phyloP scores from a whole-genome alignment of 345 rosid species.

The Boechera divaricarpa region DNA sequence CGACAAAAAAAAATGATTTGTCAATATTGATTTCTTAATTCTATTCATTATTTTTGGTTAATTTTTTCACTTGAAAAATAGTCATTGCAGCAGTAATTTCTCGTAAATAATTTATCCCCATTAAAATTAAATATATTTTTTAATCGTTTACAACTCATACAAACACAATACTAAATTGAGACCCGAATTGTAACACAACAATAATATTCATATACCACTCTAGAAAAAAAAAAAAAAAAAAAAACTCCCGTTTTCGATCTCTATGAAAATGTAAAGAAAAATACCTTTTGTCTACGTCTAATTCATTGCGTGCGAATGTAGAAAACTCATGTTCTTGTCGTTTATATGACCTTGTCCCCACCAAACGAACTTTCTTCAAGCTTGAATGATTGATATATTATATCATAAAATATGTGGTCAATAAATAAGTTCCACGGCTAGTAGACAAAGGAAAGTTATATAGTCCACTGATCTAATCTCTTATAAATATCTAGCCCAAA shows the following conservation, averaged over 20 bases:
- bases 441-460: neutral
- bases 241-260: neutral
- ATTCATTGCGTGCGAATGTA: conserved; percentile 37
- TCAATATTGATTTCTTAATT: too few relatives aligned
- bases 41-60: too few relatives aligned
- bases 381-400: neutral
- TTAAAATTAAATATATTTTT: too few relatives aligned
- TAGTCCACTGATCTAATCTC: conserved; percentile 5
- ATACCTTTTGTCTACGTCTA: neutral
- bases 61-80: too few relatives aligned
- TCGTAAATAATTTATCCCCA: too few relatives aligned
- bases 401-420: conserved; percentile 11
- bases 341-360: conserved; percentile 29
- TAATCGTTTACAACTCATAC: too few relatives aligned
- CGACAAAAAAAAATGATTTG: too few relatives aligned
- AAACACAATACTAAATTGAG: too few relatives aligned
- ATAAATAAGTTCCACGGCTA: conserved; percentile 12
- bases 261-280: conserved; percentile 17
- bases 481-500: conserved; percentile 19
- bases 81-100: too few relatives aligned
- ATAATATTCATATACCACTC: too few relatives aligned
- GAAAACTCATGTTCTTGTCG: conserved; percentile 37
- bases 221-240: too few relatives aligned
- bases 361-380: conserved; percentile 30
- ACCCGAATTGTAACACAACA: neutral